Evolutionary conservation across 83 land plant species (phyloP), one percentile per base, ranked within the genome.

Genomic region (Isoetes engelmannii): DNA sequence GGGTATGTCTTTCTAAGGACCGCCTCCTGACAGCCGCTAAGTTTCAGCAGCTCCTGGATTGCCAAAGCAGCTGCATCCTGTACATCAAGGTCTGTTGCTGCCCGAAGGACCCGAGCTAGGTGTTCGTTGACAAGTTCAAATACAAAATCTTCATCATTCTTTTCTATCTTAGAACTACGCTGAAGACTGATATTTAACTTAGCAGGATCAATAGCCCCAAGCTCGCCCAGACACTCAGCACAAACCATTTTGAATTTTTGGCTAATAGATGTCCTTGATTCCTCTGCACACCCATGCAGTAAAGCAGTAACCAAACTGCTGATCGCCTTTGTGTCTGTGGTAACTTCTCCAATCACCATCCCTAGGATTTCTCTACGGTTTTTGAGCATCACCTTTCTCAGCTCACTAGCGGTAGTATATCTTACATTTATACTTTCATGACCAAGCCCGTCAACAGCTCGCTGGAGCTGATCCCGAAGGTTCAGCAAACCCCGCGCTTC

Each of bases 21-120:
- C 44, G 92, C 87, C 72, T 86, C 96, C 68, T 85, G 87, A 83
- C 98, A 94, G 61, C 96, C 96, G 45, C 85, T 84, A 72, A 86
- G 73, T 59, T 95, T 91, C 64, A 95, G 73, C 45, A 95, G 86
- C 69, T 95, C 99, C 63, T 95, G 99, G 68, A 95, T 95, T 42
- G 99, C 99, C 65, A 95, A 70, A 44, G 99, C 99, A 65, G 99
- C 99, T 37, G 94, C 84, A 69, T 95, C 99, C 73, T 95, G 99
- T 21, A 95, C 76, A 60, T 80, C 77, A 18, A 97, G 88, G 57
- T 95, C 94, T 59, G 94, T 86, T 50, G 99, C 99, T 57, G 99
- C 93, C 75, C 97, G 81, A 65, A 95, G 90, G 21, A 94, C 89
- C 62, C 97, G 82, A 13, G 94, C 87, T 7, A 95, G 82, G 78